Evolutionary conservation across 225 moss, liverwort and hornwort genomes (phyloP), one percentile per base, ranked within the genome.

Genomic region (Asterella californica): DNA sequence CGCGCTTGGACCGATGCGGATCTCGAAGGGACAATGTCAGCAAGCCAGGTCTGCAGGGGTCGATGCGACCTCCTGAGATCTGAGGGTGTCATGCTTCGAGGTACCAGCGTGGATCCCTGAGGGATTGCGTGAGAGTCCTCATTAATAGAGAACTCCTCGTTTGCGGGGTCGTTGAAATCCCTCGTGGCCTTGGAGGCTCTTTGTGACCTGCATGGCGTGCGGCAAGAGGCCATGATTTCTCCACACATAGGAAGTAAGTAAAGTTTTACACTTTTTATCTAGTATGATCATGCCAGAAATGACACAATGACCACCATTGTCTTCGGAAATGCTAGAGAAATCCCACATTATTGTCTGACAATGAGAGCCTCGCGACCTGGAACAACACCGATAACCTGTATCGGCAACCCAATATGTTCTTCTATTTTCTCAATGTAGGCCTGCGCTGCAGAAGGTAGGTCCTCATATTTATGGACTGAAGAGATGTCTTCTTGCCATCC

Each of bases 331-430:
- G 47, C 42, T 11, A 3, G 24, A 52, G 48, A 10, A 8, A 42
- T 17, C 47, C 30, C 63, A 9, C 64, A 36, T 79, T 80, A 92
- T 48, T 86, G 74, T 83, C 91, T 99, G 57, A 99, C 83, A 76
- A 99, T 99, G 82, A 99, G 81, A 59, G 97, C 97, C 69, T 99
- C 97, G 17, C 97, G 89, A 71, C 97, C 95, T 32, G 97, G 95
- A 74, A 94, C 97, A 68, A 99, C 97, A 63, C 97, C 97, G 49
- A 99, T 99, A 61, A 84, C 95, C 62, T 82, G 88, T 81, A 92
- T 83, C 30, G 91, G 92, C 42, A 94, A 81, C 17, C 87, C 91
- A 15, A 80, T 55, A n/a, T 82, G 83, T 36, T 87, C 85, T 81
- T 95, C 92, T 88, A 99, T 95, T 79, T 95, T 93, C 88, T 91